A percentile compares a stretch with the other conserved stretches of the same genome.
These are phyloP conservation scores for Boletus semigastroideus DNA, from an alignment of 1,284 basidiomycete genomes.

Conservation along the genomic window DNA sequence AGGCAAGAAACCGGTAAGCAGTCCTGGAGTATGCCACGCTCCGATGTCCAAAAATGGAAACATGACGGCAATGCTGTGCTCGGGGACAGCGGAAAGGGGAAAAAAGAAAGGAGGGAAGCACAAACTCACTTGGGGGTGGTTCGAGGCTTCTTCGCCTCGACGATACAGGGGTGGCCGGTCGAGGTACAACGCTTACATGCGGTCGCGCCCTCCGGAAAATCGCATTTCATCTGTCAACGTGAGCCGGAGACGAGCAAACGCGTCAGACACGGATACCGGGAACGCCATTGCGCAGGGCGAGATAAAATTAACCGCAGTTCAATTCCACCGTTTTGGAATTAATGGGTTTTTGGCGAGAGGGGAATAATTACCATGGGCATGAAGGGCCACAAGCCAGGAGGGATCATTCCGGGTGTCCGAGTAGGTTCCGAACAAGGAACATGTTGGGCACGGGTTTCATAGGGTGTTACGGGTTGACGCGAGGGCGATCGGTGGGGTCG, in stretches of 20 bases:
- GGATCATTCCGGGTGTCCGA: constrained; percentile 5
- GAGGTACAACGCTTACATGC: constrained; percentile 71
- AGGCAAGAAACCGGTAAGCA: constrained; percentile 5
- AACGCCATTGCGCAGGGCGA: constrained; percentile 9
- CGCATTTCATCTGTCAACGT: constrained; percentile 71
- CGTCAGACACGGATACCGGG: constrained; percentile 1
- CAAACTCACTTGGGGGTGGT: constrained; percentile 73
- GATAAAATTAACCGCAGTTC: constrained; percentile 4
- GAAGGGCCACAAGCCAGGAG: not conserved
- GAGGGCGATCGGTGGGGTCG: not conserved
- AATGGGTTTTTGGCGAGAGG: constrained; percentile 5
- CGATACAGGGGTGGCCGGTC: constrained; percentile 70
- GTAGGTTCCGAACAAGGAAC: constrained; percentile 14
- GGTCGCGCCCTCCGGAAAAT: constrained; percentile 64
- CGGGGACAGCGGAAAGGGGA: not conserved
- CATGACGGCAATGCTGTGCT: constrained; percentile 26
- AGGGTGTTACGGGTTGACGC: not conserved
- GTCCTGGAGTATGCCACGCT: constrained; percentile 11
- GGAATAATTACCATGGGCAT: constrained; percentile 1
- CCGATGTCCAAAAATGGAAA: constrained; percentile 27
- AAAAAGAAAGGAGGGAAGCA: constrained; percentile 4
- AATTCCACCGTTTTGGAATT: constrained; percentile 17
- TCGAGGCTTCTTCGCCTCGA: constrained; percentile 74
- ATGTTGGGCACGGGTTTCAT: not conserved
- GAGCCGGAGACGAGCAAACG: constrained; percentile 8